Base-by-base conservation (phyloP, 1,139 yeast species). In the Diutina neorugosa region DNA sequence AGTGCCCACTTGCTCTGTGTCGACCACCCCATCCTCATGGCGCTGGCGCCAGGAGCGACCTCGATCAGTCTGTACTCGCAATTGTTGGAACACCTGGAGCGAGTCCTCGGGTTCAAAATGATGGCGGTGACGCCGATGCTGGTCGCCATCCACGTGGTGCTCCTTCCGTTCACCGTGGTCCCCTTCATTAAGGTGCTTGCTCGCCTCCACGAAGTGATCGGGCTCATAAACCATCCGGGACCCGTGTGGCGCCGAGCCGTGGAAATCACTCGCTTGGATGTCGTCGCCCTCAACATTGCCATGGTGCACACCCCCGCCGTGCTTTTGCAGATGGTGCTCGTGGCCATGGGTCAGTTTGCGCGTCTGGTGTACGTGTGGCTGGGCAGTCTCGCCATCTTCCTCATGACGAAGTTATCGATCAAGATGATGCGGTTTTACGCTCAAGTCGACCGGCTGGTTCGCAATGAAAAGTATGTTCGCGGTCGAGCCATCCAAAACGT, bases 401-500 rank as follows among this genome's bases (percentile, higher is more conserved):
- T 18, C 12, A 16, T 11, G 12, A 46, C 50, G 12, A 46, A 27
- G 23, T 18, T 48, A 5, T 6, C 52, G 25, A 44, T 31, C 8
- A 51, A 44, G 14, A 50, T 42, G 40, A 25, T 16, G 42, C 16
- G 23, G n/a, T 31, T 25, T 4, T 46, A 40, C 25, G 20, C 14
- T 40, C 31, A 11, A 19, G 19, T 76, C 48, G 72, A 70, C 52
- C 73, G 69, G 20, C 74, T 75, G 57, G 82, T 83, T 34, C 82
- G 79, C 61, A 80, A 80, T 55, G 83, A 81, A 58, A 74, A 74
- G 57, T 84, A 81, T 59, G 81, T 81, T 11, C 76, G 75, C 55
- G 87, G 86, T 1, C 77, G 82, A 60, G 78, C 84, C 1, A 70
- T 84, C 54, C 80, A 81, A 56, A 84, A 83, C 61, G 69, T 76